Evolutionary conservation across 805 yeast genomes (phyloP), one percentile per base, ranked within the genome.

Genomic region (Lipomyces kockii): DNA sequence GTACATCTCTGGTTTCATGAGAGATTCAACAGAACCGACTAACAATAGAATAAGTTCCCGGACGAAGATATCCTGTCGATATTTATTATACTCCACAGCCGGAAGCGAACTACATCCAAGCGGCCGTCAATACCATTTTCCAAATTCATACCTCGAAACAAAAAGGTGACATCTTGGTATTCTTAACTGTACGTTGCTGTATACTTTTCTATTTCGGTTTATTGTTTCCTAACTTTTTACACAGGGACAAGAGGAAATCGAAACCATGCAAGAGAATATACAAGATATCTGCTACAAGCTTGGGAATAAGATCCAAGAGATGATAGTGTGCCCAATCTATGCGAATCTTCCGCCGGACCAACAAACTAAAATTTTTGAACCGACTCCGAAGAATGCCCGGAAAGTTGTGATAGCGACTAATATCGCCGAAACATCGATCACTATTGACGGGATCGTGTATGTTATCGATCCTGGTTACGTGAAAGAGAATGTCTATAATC

Each of bases 381-480:
- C 96, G 0, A 89, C 98, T 0, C 97, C 97, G 0, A 78, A 80
- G 20, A 91, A 91, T 1, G 85, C 91, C 49, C 80, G 99, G 62
- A 95, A 95, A 76, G 97, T 93, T 2, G 91, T 95, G 8, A 81
- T 95, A 64, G 98, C 99, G 0, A 95, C 99, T 0, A 94, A 94
- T 74, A 95, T 94, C 72, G 99, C 98, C 0, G 99, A 94, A 78
- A 95, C 99, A 0, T 94, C 98, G 8, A 87, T 95, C 74, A 95
- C 99, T 2, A 93, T 95, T 68, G 97, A 94, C 77, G 97, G 97
- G 12, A 89, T 95, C 46, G 89, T 83, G 71, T 95, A 87, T 75
- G 99, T 95, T 39, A 86, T 95, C 32, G 99, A 95, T 75, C 96
- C 98, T 0, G 99, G 99, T 0, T 92, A 90, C 78, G 94, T 93